A percentile compares a stretch with the other conserved stretches of the same genome.
Evolutionary conservation across 202 grass and related monocot genomes (phyloP).

Genomic region (Panicum hallii): DNA sequence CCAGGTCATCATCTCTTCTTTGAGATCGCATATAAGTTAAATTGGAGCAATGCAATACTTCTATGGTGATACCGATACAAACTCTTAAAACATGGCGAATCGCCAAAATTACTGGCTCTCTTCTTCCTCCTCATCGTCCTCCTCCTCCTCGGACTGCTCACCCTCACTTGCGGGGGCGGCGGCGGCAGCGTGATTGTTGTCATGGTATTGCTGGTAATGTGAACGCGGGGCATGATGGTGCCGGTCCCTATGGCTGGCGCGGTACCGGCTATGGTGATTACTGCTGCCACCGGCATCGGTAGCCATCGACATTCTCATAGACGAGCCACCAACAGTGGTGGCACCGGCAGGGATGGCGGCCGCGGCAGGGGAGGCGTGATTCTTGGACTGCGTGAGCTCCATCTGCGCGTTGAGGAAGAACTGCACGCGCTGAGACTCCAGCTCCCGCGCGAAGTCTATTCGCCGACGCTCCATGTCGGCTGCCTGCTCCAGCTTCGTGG

Average conservation of each 20-base stretch:
- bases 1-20: slow-evolving; percentile 34
- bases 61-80: slow-evolving; percentile 18
- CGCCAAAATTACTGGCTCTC: slow-evolving; percentile 42
- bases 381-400: slow-evolving; percentile 70
- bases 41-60: slow-evolving; percentile 40
- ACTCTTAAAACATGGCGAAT: slow-evolving; percentile 9
- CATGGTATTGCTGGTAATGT: slow-evolving; percentile 54
- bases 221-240: slow-evolving; percentile 27
- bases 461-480: slow-evolving; percentile 78
- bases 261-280: slow-evolving; percentile 57
- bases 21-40: slow-evolving; percentile 41
- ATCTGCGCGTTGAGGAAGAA: slow-evolving; percentile 92
- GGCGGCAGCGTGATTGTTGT: slow-evolving; percentile 5
- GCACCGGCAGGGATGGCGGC: neutral
- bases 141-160: slow-evolving; percentile 30
- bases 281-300: slow-evolving; percentile 37
- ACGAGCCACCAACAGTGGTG: slow-evolving; percentile 20
- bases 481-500: slow-evolving; percentile 72
- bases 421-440: slow-evolving; percentile 80
- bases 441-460: slow-evolving; percentile 75
- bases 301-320: slow-evolving; percentile 41
- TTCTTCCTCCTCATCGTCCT: neutral
- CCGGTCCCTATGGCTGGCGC: slow-evolving; percentile 26
- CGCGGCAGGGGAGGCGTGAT: slow-evolving; percentile 6
- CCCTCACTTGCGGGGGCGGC: slow-evolving; percentile 32